A percentile compares a stretch with the other conserved stretches of the same genome.
These are phyloP conservation scores for Lolium multiflorum DNA, from an alignment of 176 grass and related monocot genomes.

Conservation along the genomic window DNA sequence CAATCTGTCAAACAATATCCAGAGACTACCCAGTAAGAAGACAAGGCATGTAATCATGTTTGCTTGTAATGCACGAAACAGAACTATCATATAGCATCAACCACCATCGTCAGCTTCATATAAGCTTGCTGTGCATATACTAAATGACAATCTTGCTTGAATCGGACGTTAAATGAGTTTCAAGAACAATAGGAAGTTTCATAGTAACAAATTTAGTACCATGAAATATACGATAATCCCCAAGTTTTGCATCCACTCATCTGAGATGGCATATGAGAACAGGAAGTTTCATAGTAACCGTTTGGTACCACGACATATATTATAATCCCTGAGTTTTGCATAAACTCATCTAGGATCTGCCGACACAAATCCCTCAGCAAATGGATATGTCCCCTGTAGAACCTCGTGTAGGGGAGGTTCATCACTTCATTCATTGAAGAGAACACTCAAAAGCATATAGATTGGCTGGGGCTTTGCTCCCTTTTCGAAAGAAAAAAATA, in stretches of 20 bases:
- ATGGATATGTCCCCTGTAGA: no score
- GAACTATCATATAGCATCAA: constrained; percentile 15
- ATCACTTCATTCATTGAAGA: no score
- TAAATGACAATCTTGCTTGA: neutral
- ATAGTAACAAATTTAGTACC: neutral
- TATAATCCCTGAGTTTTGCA: no score
- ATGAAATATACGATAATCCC: neutral
- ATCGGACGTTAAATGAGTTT: neutral
- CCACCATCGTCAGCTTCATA: neutral
- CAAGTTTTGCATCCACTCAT: neutral
- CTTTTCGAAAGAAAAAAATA: no score
- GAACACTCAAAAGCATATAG: no score
- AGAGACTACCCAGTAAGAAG: constrained; percentile 38
- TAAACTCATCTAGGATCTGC: no score
- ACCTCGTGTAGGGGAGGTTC: no score
- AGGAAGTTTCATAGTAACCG: constrained; percentile 13
- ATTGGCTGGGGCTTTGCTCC: no score
- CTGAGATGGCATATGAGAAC: neutral
- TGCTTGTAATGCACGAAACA: constrained; percentile 20
- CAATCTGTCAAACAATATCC: constrained; percentile 73
- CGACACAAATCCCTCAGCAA: no score
- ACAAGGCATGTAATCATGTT: constrained; percentile 14
- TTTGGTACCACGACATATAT: constrained; percentile 4
- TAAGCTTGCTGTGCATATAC: constrained; percentile 6
- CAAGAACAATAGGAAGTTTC: constrained; percentile 13